A percentile compares a stretch with the other conserved stretches of the same genome.
These are phyloP conservation scores for Fallopia convolvulus DNA, from an alignment of 148 eudicot species.

Conservation along the genomic window DNA sequence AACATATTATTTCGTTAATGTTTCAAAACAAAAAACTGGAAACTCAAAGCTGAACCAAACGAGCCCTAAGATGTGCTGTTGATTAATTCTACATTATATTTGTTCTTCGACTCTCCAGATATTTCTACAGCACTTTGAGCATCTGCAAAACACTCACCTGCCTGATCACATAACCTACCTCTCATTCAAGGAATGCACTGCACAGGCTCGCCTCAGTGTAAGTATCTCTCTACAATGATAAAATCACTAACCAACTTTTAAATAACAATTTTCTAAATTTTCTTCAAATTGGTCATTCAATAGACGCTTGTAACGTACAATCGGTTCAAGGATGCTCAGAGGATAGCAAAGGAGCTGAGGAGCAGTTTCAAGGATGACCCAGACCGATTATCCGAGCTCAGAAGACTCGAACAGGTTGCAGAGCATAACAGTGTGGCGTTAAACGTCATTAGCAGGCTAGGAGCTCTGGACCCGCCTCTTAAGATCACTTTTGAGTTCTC, in stretches of 20 bases:
- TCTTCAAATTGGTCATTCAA: slow-evolving; percentile 11
- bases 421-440: slow-evolving; percentile 80
- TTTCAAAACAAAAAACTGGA: too few relatives aligned
- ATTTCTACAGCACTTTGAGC: slow-evolving; percentile 90
- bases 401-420: slow-evolving; percentile 76
- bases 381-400: slow-evolving; percentile 61
- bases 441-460: slow-evolving; percentile 62
- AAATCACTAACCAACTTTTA: background rate
- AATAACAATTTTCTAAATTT: background rate
- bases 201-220: slow-evolving; percentile 57
- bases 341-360: slow-evolving; percentile 69
- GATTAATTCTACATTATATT: background rate
- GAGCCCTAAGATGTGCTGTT: background rate
- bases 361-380: slow-evolving; percentile 53
- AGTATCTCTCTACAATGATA: slow-evolving; percentile 17
- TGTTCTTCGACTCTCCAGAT: slow-evolving; percentile 35
- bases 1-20: too few relatives aligned
- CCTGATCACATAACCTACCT: slow-evolving; percentile 71
- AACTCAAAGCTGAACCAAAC: background rate
- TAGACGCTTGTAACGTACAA: slow-evolving; percentile 57
- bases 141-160: slow-evolving; percentile 75
- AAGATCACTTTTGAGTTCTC: slow-evolving; percentile 71
- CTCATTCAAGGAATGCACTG: slow-evolving; percentile 61
- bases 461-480: slow-evolving; percentile 57
- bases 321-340: slow-evolving; percentile 85